Conservation (phyloP, 495 filamentous ascomycete species). For the Annulohypoxylon moriforme region DNA sequence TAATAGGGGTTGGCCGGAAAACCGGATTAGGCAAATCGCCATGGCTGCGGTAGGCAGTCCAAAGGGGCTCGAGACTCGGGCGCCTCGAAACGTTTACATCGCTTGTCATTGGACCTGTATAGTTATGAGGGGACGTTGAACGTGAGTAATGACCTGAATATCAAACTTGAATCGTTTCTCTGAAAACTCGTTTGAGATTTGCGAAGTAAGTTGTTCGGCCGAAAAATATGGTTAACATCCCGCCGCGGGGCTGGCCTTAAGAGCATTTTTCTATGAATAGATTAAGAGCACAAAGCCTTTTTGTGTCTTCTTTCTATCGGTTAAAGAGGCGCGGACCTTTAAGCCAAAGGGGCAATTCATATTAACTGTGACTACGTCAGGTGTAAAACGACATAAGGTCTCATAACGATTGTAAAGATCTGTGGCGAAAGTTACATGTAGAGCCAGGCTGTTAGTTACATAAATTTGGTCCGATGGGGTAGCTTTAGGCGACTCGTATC, state of each 20-base stretch:
- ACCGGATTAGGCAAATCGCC: conserved; percentile 25
- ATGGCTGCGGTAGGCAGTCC: conserved; percentile 45
- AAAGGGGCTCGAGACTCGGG: conserved; percentile 54
- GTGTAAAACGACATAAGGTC: conserved; percentile 12
- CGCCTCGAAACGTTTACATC: conserved; percentile 44
- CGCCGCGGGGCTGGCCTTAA: conserved; percentile 12
- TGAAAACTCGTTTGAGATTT: conserved; percentile 13
- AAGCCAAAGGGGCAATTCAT: conserved; percentile 19
- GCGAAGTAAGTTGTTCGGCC: conserved; percentile 10
- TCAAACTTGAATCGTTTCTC: background rate
- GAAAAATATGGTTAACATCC: conserved; percentile 3
- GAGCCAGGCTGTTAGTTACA: background rate
- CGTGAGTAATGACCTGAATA: background rate
- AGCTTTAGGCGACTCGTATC: conserved; percentile 11
- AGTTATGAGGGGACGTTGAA: background rate
- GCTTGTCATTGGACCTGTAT: conserved; percentile 37
- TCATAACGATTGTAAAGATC: background rate
- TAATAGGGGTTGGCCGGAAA: conserved; percentile 42
- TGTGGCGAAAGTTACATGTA: conserved; percentile 14
- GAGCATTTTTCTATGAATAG: conserved; percentile 39
- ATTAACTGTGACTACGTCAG: background rate
- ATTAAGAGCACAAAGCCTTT: conserved; percentile 30
- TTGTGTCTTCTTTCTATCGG: conserved; percentile 11
- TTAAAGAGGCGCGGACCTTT: conserved; percentile 7
- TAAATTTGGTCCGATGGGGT: background rate